Base-by-base conservation (phyloP, 1,284 basidiomycete genomes). In the Malassezia sp. region DNA sequence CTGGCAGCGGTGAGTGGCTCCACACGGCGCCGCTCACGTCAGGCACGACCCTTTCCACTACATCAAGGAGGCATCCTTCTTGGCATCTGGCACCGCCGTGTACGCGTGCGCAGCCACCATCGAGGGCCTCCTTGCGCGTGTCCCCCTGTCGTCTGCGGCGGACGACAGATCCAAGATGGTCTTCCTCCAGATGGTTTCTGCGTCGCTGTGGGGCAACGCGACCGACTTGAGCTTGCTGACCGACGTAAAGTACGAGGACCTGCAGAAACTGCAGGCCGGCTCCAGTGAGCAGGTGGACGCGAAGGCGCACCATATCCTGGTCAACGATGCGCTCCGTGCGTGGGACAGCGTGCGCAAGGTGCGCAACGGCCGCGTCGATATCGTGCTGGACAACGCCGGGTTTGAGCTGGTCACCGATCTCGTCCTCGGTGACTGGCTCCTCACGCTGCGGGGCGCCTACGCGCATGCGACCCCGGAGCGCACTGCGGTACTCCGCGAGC, bases 371-470 rank as follows among this genome's bases (percentile, higher is more conserved):
- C 75, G 82, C 7, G 75, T 91, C 14, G 91, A 97, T 70, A 82
- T 96, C 52, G 79, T 96, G 2, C 74, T 97, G 22, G 91, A 96
- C 71, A 96, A 96, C 66, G 80, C 86, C 83, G 58, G 56, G 1
- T 95, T 95, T 56, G 90, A 96, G 83, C 75, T 96, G 12, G 89
- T 86, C 71, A 93, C 90, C 1, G 93, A 96, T 67, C 73, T 96
- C 24, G 80, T 95, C 17, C 81, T 97, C 54, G 91, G 90, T 28
- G 91, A 97, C 68, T 96, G 93, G 63, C 45, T 63, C 31, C 52
- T 63, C 9, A 52, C 58, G 15, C 38, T 50, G 4, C 48, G 48
- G 3, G 48, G 42, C 9, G 23, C 48, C 6, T 20, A 38, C 17
- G 31, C 42, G 12, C 26, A 21, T 20, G 42, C 48, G 11, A 17